Conservation (phyloP, 1,139 yeast genomes). For the Scheffersomyces cryptocercus region DNA sequence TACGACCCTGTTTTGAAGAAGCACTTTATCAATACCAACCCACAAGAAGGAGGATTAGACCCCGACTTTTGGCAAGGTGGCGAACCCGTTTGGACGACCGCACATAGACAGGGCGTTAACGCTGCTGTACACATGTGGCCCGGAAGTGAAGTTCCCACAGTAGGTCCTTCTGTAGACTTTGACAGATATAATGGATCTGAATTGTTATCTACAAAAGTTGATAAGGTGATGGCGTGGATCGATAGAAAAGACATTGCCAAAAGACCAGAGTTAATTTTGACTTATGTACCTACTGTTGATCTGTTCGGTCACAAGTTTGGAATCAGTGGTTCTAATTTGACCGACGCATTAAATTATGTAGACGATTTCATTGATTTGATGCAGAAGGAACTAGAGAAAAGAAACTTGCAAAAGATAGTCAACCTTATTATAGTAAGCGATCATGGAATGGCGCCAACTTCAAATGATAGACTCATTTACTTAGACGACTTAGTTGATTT, state of each 20-base stretch:
- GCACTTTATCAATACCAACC: constrained; percentile 66
- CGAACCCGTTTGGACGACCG: constrained; percentile 86
- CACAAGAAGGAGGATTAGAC: constrained; percentile 53
- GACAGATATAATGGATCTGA: constrained; percentile 70
- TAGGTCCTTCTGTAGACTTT: constrained; percentile 47
- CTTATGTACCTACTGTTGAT: constrained; percentile 82
- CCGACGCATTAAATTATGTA: constrained; percentile 57
- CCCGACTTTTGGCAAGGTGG: constrained; percentile 82
- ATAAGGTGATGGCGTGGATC: constrained; percentile 64
- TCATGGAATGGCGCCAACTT: constrained; percentile 93
- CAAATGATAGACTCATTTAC: constrained; percentile 61
- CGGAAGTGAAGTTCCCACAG: constrained; percentile 72
- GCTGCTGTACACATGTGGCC: constrained; percentile 98
- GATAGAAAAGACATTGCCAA: constrained; percentile 48
- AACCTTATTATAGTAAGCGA: constrained; percentile 82
- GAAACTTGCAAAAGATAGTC: constrained; percentile 65
- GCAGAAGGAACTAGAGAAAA: constrained; percentile 43
- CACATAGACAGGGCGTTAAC: constrained; percentile 59
- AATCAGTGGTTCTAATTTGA: constrained; percentile 57
- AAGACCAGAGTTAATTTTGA: constrained; percentile 77
- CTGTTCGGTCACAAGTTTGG: constrained; percentile 74
- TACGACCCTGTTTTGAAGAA: constrained; percentile 58
- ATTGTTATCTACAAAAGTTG: constrained; percentile 54
- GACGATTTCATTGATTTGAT: constrained; percentile 62
- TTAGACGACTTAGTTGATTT: constrained; percentile 68